Base-by-base conservation (phyloP, 2,329 filamentous ascomycete species). In the Pochonia chlamydosporia region DNA sequence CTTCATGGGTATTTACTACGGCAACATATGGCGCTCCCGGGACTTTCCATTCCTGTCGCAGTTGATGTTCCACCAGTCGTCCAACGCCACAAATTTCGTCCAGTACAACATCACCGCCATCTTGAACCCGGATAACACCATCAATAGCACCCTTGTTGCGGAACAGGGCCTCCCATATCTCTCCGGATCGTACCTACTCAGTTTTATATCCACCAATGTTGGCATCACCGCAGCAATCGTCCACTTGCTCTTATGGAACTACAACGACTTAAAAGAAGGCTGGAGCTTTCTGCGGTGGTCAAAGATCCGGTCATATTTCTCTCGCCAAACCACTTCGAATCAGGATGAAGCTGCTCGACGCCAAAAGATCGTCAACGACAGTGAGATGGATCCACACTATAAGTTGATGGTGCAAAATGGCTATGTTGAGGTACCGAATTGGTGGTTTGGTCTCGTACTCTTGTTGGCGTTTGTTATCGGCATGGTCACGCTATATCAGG, bases 181-280 rank as follows among this genome's bases (percentile, higher is more conserved):
- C 23, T 60, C 73, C 8, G 57, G 64, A 0, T 59, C 64, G n/a
- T 63, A 74, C 48, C 56, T 65, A 11, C 48, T 60, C 6, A 66
- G 70, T 48, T 57, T 75, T 13, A 58, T 76, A 26, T 65, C 65
- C 2, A 63, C 64, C 4, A 76, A 76, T 51, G 63, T 73, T 52
- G 70, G 65, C 3, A 60, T 73, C 21, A 74, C 73, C 3, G 73
- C 74, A 2, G 67, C 69, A 1, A 58, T 78, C 16, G 62, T 49
- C 4, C 55, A 57, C 31, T 43, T 57, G 26, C 35, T 52, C 35
- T 44, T 26, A n/a, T 59, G 57, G 56, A 57, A 63, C 46, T 56
- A 52, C 3, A 25, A 28, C 2, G 58, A 59, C 18, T 8, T 60
- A 18, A 55, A 51, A 5, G 42, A 51, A 1, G 58, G 55, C 13